A percentile compares a stretch with the other conserved stretches of the same genome.
Conservation (phyloP, 2,329 filamentous ascomycete species). For the Cyclaneusma minus region DNA sequence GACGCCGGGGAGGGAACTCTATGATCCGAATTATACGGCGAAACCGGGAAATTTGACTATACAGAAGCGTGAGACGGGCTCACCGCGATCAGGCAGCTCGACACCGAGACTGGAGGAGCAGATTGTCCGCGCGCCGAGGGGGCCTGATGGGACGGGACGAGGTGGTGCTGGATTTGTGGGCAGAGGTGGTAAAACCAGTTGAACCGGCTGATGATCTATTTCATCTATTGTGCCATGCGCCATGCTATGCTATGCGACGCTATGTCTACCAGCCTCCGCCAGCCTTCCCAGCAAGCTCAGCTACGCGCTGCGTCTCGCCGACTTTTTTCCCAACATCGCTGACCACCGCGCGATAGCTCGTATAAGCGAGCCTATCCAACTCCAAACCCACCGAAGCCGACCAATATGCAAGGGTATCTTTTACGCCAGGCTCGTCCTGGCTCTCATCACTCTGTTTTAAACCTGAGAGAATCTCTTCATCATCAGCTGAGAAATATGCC, state of each 20-base stretch:
- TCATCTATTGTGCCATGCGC: conserved; percentile 13
- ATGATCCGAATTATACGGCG: conserved; percentile 57
- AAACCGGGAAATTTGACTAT: conserved; percentile 38
- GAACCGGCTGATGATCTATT: conserved; percentile 20
- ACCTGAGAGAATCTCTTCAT: too few relatives aligned
- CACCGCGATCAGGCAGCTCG: conserved; percentile 24
- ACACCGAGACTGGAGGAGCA: conserved; percentile 45
- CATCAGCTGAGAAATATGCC: conserved; percentile 71
- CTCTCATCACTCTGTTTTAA: too few relatives aligned
- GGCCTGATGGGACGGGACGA: conserved; percentile 62
- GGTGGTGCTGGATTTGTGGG: conserved; percentile 64
- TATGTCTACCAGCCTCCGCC: conserved; percentile 74
- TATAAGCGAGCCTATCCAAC: conserved; percentile 60
- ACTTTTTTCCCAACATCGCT: conserved; percentile 79
- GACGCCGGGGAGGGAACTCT: conserved; percentile 41
- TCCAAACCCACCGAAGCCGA: conserved; percentile 52
- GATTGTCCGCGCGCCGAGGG: conserved; percentile 58
- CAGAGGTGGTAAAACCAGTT: conserved; percentile 39
- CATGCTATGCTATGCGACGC: conserved; percentile 5
- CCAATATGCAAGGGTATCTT: conserved; percentile 64
- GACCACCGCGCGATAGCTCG: conserved; percentile 81
- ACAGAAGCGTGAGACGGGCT: conserved; percentile 26
- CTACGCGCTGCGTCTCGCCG: conserved; percentile 64
- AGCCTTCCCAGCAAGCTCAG: conserved; percentile 77
- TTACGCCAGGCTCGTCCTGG: too few relatives aligned